Evolutionary conservation across 495 filamentous ascomycete genomes (phyloP), one percentile per base, ranked within the genome.

Genomic region (Aspergillus saccharolyticus): DNA sequence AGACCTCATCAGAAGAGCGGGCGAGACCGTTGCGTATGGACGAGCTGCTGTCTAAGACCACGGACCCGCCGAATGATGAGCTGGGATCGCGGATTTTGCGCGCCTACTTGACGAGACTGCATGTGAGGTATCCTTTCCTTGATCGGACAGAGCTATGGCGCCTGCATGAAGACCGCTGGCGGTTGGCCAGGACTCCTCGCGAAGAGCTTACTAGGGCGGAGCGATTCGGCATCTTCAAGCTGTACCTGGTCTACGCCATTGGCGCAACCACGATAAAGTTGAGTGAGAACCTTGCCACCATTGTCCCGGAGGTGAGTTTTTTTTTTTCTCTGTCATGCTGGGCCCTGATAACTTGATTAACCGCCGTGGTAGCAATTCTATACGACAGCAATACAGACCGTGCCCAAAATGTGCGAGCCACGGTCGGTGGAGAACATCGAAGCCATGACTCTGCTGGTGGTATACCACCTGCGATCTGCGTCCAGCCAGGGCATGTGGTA

Each of bases 401-500:
- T 78, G 10, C 71, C 77, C n/a, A 74, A 73, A 9, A 79, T 78
- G 63, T 73, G 76, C 33, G 78, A 81, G 50, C 72, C 75, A 12
- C 70, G 75, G 39, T 81, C 78, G 1, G 69, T 78, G 3, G 72
- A 82, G 18, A 82, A 82, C 44, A 76, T 82, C 33, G 77, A 81
- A 58, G 78, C 79, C n/a, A 82, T 82, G 78, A 68, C 75, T 8
- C 74, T 82, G 22, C 65, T 82, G 9, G 78, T 82, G 5, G 67
- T 81, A 10, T 82, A 80, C 52, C 77, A 82, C 57, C 66, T 82
- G 3, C 71, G 79, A 10, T 78, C 76, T 18, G 70, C 77, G 3
- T 78, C 76, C 1, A 82, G 74, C 47, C 77, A 79, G 60, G 79
- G 78, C 14, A 72, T 82, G 59, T 82, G 78, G 79, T 82, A 82